Evolutionary conservation across 2,329 filamentous ascomycete species (phyloP).

Genomic region (Chaetomium strumarium): DNA sequence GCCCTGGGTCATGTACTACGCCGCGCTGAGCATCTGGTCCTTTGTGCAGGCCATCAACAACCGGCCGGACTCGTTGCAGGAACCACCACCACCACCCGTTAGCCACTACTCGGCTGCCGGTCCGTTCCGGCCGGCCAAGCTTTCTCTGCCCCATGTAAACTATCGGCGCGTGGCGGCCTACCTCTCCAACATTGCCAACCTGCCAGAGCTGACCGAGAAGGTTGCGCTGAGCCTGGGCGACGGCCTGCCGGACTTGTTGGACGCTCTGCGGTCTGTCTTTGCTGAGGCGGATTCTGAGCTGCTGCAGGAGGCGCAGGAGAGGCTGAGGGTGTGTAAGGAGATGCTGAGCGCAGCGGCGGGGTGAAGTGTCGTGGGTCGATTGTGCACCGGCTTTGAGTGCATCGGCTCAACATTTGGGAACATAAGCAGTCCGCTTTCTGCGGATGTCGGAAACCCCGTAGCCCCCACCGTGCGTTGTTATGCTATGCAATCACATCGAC

Average conservation of each 20-base stretch:
- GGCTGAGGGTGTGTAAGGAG: constrained; percentile 65
- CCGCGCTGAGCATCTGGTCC: constrained; percentile 78
- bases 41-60: constrained; percentile 79
- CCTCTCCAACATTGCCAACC: constrained; percentile 58
- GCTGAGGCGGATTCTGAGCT: constrained; percentile 55
- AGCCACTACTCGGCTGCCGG: constrained; percentile 49
- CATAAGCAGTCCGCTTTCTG: no score
- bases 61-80: constrained; percentile 43
- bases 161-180: constrained; percentile 37
- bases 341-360: constrained; percentile 25
- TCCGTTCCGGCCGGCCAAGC: constrained; percentile 41
- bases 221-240: constrained; percentile 61
- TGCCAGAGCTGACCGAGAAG: constrained; percentile 64
- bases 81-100: constrained; percentile 34
- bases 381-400: no score
- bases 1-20: constrained; percentile 88
- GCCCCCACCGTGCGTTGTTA: no score
- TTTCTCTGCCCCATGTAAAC: constrained; percentile 20
- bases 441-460: no score
- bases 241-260: constrained; percentile 41
- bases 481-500: no score
- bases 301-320: constrained; percentile 66
- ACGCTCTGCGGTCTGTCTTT: constrained; percentile 39
- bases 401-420: no score
- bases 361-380: not conserved